A percentile compares a stretch with the other conserved stretches of the same genome.
phyloP scores from a whole-genome alignment of 2,329 filamentous ascomycete species.

The Monosporascus sp. region DNA sequence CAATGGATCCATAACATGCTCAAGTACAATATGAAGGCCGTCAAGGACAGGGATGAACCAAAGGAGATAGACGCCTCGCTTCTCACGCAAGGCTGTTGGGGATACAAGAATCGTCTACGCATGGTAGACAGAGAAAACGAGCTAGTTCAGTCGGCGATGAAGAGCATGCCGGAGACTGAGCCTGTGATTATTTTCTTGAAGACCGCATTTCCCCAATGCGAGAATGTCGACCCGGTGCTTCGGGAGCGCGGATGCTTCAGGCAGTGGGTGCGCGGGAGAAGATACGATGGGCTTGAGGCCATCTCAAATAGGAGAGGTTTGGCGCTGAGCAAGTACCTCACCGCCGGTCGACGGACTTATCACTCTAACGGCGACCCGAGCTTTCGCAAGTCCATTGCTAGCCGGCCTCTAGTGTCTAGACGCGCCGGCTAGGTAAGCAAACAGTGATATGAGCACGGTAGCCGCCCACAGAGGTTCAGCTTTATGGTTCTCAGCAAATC shows the following conservation, averaged over 20 bases:
- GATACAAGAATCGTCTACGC: neutral
- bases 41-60: neutral
- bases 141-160: neutral
- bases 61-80: neutral
- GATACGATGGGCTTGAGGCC: constrained; percentile 3
- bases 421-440: too few relatives aligned
- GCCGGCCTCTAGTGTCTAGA: too few relatives aligned
- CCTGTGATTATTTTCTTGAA: constrained; percentile 9
- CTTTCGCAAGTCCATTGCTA: too few relatives aligned
- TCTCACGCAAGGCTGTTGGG: neutral
- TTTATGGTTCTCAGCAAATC: neutral
- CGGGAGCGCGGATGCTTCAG: neutral
- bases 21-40: neutral
- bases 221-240: neutral
- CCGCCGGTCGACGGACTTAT: neutral
- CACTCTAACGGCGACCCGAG: neutral
- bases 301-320: constrained; percentile 8
- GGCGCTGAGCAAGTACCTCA: neutral
- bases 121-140: constrained; percentile 1
- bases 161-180: constrained; percentile 2
- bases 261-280: neutral
- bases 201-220: neutral
- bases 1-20: constrained; percentile 5
- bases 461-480: neutral
- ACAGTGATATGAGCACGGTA: too few relatives aligned